phyloP scores from a whole-genome alignment of 2,329 filamentous ascomycete species.

The Curvularia sp. region DNA sequence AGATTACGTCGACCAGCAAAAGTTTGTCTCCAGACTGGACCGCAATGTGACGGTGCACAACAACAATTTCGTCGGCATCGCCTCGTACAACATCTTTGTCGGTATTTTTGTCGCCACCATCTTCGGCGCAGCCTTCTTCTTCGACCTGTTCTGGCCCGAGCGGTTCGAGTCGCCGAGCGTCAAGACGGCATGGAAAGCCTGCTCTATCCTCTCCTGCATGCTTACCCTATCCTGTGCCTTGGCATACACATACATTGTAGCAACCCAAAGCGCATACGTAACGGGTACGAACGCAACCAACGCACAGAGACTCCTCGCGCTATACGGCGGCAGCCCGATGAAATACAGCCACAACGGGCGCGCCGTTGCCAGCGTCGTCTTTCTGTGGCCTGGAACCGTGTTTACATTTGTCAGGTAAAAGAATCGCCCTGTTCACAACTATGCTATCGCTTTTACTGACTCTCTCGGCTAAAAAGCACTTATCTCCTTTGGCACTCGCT shows the following conservation, averaged over 20 bases:
- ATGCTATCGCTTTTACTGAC: neutral
- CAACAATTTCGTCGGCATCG: constrained; percentile 63
- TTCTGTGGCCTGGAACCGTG: constrained; percentile 62
- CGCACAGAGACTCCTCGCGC: constrained; percentile 45
- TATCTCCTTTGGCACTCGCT: constrained; percentile 51
- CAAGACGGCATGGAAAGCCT: constrained; percentile 63
- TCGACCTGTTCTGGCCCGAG: constrained; percentile 68
- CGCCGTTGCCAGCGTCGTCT: constrained; percentile 60
- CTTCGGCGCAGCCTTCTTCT: constrained; percentile 67
- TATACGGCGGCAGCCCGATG: constrained; percentile 50
- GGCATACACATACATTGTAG: constrained; percentile 61
- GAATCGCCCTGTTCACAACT: neutral
- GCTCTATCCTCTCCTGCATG: constrained; percentile 57
- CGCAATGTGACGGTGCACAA: constrained; percentile 58
- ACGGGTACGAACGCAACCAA: constrained; percentile 50
- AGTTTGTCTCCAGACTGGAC: constrained; percentile 53
- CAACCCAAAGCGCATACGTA: constrained; percentile 56
- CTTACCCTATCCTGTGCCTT: constrained; percentile 59
- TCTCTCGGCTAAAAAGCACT: constrained; percentile 35
- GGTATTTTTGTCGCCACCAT: constrained; percentile 65
- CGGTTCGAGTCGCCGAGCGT: constrained; percentile 59
- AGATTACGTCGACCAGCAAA: constrained; percentile 65
- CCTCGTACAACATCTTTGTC: constrained; percentile 66
- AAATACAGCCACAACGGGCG: constrained; percentile 60
- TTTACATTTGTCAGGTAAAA: constrained; percentile 57